These are phyloP conservation scores for Phytophthora fragariaefolia DNA, from an alignment of 352 stramenopile species.

Conservation along the genomic window DNA sequence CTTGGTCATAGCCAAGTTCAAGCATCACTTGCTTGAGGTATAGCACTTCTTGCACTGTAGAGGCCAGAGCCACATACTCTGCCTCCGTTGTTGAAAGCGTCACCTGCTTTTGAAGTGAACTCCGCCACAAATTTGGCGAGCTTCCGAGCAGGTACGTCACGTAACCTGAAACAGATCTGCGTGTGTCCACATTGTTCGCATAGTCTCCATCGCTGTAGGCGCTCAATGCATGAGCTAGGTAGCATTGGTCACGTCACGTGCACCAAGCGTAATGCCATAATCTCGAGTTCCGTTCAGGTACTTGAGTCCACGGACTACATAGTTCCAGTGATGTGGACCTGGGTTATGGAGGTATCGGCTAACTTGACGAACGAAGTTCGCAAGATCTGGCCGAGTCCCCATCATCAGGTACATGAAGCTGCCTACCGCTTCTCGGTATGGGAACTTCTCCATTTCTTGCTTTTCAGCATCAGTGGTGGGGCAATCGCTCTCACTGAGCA, in stretches of 20 bases:
- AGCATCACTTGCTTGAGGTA: too few relatives aligned
- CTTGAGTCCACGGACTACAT: not conserved
- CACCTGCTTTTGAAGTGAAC: not conserved
- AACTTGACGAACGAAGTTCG: not conserved
- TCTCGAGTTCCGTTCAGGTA: not conserved
- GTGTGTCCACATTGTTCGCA: not conserved
- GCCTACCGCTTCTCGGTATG: too few relatives aligned
- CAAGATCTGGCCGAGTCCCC: not conserved
- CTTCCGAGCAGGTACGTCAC: not conserved
- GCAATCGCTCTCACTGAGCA: too few relatives aligned
- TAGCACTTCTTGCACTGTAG: too few relatives aligned
- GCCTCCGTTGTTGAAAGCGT: too few relatives aligned
- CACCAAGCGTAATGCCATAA: not conserved
- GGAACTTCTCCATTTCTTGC: too few relatives aligned
- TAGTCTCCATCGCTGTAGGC: not conserved
- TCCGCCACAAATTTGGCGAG: not conserved
- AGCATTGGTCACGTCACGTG: not conserved
- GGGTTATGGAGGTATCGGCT: not conserved
- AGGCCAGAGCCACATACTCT: too few relatives aligned
- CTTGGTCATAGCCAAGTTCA: too few relatives aligned
- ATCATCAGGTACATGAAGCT: not conserved
- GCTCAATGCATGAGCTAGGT: not conserved
- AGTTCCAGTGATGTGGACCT: not conserved
- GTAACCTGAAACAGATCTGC: not conserved
- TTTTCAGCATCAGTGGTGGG: too few relatives aligned